A percentile compares a stretch with the other conserved stretches of the same genome.
Conservation (phyloP, 495 filamentous ascomycete genomes). For the Aspergillus baeticus region DNA sequence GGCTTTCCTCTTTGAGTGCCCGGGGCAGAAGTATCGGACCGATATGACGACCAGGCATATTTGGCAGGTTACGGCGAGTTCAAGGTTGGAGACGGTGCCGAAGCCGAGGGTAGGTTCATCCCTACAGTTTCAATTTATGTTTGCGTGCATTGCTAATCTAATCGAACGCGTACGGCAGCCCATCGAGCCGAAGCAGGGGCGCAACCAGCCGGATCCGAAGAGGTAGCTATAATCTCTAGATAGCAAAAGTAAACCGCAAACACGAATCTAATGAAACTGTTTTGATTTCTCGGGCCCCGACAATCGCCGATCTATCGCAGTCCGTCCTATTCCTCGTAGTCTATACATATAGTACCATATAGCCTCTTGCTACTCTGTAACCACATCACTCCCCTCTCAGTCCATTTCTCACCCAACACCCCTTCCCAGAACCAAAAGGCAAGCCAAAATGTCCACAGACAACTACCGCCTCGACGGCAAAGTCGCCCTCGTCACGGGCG, state of each 20-base stretch:
- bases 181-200: constrained; percentile 1
- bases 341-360: too few species aligned
- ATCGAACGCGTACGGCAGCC: background rate
- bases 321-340: too few species aligned
- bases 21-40: too few species aligned
- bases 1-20: too few species aligned
- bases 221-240: background rate
- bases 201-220: background rate
- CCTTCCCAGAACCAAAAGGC: background rate
- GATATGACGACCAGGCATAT: too few species aligned
- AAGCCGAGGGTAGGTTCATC: background rate
- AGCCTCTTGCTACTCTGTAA: too few species aligned
- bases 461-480: constrained; percentile 52
- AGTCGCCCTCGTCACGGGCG: constrained; percentile 73
- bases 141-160: background rate
- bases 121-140: background rate
- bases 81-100: background rate
- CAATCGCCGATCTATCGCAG: background rate
- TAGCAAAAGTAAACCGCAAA: too few species aligned
- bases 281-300: background rate
- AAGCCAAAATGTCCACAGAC: background rate
- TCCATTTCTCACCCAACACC: background rate
- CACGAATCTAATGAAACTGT: too few species aligned
- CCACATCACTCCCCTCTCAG: background rate
- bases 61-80: background rate